Percentiles rank a stretch among this genome's conserved stretches.
These are phyloP conservation scores for Yarrowia sp. DNA, from an alignment of 805 yeast species.

Conservation along the genomic window DNA sequence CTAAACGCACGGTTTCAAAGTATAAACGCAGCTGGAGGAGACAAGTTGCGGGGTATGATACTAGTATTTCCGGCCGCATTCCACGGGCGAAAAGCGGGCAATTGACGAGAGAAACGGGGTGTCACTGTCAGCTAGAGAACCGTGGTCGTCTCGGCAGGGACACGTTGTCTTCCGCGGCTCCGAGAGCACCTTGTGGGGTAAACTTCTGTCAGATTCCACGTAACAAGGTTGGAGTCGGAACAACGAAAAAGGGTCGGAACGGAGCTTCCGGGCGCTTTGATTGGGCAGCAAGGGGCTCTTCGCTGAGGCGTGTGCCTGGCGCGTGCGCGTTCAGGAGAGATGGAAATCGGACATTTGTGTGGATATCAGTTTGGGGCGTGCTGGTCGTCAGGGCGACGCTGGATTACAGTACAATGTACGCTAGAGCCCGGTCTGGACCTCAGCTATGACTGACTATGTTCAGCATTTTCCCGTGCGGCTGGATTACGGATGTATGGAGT, in stretches of 20 bases:
- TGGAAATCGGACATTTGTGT: too few species aligned
- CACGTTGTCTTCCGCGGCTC: too few species aligned
- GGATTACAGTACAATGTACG: too few species aligned
- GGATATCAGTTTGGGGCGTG: too few species aligned
- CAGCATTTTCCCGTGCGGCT: background rate
- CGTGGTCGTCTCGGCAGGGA: too few species aligned
- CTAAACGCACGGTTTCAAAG: background rate
- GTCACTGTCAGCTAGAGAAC: too few species aligned
- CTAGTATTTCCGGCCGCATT: background rate
- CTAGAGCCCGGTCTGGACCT: too few species aligned
- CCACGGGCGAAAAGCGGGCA: background rate
- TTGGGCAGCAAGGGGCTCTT: background rate
- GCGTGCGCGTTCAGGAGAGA: background rate
- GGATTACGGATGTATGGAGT: background rate
- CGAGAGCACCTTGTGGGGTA: background rate
- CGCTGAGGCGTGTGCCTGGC: slow-evolving; percentile 20
- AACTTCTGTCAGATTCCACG: slow-evolving; percentile 17
- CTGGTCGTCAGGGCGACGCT: too few species aligned
- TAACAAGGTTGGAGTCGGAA: background rate
- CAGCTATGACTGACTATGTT: too few species aligned
- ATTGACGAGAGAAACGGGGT: background rate
- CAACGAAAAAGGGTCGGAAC: slow-evolving; percentile 13
- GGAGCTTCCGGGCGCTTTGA: background rate
- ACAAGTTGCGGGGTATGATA: slow-evolving; percentile 8
- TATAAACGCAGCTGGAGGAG: background rate